Percentiles rank a stretch among this genome's conserved stretches.
phyloP scores from a whole-genome alignment of 805 yeast genomes.

The Cyberlindnera xishuangbannaensis region DNA sequence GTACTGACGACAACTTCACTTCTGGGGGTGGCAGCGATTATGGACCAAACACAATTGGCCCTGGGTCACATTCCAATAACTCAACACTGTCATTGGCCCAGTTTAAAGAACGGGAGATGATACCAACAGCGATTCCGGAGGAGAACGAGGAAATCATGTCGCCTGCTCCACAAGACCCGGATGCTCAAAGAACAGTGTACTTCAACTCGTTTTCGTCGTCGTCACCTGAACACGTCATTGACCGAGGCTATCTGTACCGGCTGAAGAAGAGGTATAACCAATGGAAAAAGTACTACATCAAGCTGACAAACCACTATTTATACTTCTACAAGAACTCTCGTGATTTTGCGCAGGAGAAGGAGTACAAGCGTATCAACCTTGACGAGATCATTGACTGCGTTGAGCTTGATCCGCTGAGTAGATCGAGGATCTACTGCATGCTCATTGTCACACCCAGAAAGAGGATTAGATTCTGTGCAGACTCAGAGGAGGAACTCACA shows the following conservation, averaged over 20 bases:
- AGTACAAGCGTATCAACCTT: constrained; percentile 29
- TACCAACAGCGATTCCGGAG: constrained; percentile 9
- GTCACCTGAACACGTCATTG: constrained; percentile 32
- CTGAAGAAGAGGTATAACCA: constrained; percentile 39
- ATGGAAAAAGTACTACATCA: constrained; percentile 40
- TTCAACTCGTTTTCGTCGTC: constrained; percentile 20
- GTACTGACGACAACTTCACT: constrained; percentile 24
- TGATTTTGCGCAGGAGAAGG: constrained; percentile 14
- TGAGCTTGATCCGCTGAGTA: constrained; percentile 43
- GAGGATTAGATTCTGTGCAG: constrained; percentile 39
- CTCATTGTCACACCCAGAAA: constrained; percentile 41
- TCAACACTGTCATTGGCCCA: constrained; percentile 7
- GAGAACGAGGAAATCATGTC: constrained; percentile 1
- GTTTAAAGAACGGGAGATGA: constrained; percentile 2
- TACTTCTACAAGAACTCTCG: constrained; percentile 33
- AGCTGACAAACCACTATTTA: constrained; percentile 36
- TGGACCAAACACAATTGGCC: neutral
- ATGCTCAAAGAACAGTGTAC: constrained; percentile 6
- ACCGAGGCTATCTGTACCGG: constrained; percentile 36
- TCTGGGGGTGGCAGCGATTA: constrained; percentile 15
- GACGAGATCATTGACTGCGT: constrained; percentile 40
- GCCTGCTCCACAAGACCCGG: neutral
- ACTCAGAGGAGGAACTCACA: constrained; percentile 39
- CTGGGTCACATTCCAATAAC: constrained; percentile 5
- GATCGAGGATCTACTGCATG: constrained; percentile 39